Base-by-base conservation (phyloP, 164 flowering plant genomes). In the Sextonia rubra region DNA sequence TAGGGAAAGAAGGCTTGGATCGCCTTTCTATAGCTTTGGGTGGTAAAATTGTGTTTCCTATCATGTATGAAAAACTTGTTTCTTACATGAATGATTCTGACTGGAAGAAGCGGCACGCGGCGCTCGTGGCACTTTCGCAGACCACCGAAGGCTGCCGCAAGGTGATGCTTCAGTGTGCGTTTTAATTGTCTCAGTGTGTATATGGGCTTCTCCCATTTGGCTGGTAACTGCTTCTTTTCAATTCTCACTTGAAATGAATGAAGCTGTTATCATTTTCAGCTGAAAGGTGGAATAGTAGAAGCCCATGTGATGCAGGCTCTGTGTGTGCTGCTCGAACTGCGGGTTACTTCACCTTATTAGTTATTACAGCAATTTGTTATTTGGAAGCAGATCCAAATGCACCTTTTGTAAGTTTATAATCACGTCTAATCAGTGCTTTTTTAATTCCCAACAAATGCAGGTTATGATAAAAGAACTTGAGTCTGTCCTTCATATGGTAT, bases 91-190 rank as follows among this genome's bases (percentile, higher is more conserved):
- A 77, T 64, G 82, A 80, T 62, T 75, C 80, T 3, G 78, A 80
- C 44, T 80, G 82, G 82, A 73, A 75, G 62, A 80, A 80, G 66
- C 80, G 67, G 48, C 82, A 80, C 66, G 82, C 82, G 1, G 78
- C 80, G 6, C 70, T 77, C 66, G 75, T 77, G 58, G 60, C 78
- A 1, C 68, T 80, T n/a, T 77, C 82, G 55, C 82, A 80, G 69
- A 80, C 75, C 26, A 78, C 80, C 0, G 80, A 77, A 64, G 82
- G 82, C 27, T 80, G 80, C 71, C 64, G 71, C 12, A 77, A 77
- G 80, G 82, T 80, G 70, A 44, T 58, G 26, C 20, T 12, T 22
- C 47, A 26, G 24, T 61, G 26, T 63, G 12, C n/a, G 8, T 52
- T 52, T 52, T 52, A 20, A 20, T 15, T 14, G 58, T 52, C 14